Conservation (phyloP, 805 yeast species). For the Metschnikowia baotianmanensis region DNA sequence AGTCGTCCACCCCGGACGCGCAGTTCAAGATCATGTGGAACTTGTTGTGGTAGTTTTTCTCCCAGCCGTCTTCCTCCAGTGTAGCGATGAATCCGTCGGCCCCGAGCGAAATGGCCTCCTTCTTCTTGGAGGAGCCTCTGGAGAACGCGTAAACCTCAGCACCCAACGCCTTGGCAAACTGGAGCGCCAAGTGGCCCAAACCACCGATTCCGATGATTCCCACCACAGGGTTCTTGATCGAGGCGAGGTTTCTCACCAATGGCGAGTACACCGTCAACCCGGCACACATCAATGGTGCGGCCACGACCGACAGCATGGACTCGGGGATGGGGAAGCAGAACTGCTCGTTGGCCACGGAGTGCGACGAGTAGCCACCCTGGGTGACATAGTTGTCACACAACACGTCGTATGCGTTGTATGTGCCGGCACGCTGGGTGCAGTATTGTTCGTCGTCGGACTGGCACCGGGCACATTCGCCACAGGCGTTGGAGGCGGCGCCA, state of each 20-base stretch:
- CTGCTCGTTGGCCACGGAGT: constrained; percentile 60
- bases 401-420: constrained; percentile 48
- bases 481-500: constrained; percentile 19
- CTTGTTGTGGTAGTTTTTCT: constrained; percentile 25
- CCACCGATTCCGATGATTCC: constrained; percentile 65
- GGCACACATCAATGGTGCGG: constrained; percentile 76
- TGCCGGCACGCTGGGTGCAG: constrained; percentile 40
- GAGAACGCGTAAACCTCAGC: constrained; percentile 59
- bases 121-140: constrained; percentile 47
- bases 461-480: constrained; percentile 53
- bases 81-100: constrained; percentile 57
- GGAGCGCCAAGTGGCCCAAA: constrained; percentile 54
- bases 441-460: constrained; percentile 41
- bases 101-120: constrained; percentile 49
- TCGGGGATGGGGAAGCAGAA: constrained; percentile 67
- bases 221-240: constrained; percentile 30
- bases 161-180: constrained; percentile 58
- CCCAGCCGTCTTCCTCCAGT: constrained; percentile 46
- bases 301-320: constrained; percentile 45
- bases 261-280: constrained; percentile 75
- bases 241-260: constrained; percentile 44
- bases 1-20: constrained; percentile 49
- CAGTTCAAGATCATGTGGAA: constrained; percentile 55
- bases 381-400: constrained; percentile 47
- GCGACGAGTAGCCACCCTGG: constrained; percentile 71